phyloP scores from a whole-genome alignment of 768 basidiomycete species.

The Tephrocybe sp. region DNA sequence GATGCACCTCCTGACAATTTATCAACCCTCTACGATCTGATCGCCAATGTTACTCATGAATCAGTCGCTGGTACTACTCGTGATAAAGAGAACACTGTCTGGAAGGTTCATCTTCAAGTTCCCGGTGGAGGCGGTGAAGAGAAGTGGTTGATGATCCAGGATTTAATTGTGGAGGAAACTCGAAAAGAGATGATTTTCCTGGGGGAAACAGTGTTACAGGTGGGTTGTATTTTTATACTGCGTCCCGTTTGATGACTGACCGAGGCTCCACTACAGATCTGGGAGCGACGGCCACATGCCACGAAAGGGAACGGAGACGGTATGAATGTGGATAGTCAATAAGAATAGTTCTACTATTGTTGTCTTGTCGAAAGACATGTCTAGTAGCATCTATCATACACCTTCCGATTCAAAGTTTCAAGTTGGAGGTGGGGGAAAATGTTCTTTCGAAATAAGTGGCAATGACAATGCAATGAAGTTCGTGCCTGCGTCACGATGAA shows the following conservation, averaged over 20 bases:
- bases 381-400: background rate
- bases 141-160: constrained; percentile 96
- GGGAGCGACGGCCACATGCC: constrained; percentile 50
- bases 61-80: constrained; percentile 94
- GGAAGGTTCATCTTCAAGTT: constrained; percentile 87
- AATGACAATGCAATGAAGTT: too few relatives aligned
- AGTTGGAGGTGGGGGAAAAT: too few relatives aligned
- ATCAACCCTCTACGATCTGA: constrained; percentile 84
- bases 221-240: constrained; percentile 25
- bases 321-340: constrained; percentile 30
- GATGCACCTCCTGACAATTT: constrained; percentile 60
- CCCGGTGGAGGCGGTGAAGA: constrained; percentile 77
- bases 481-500: too few relatives aligned
- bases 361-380: background rate
- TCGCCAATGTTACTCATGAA: constrained; percentile 94
- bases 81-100: constrained; percentile 87
- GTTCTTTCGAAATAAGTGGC: too few relatives aligned
- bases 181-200: constrained; percentile 97
- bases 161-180: constrained; percentile 95
- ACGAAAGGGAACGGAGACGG: constrained; percentile 21
- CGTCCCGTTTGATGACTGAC: constrained; percentile 3
- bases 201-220: constrained; percentile 96
- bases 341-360: constrained; percentile 5
- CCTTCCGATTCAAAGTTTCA: background rate
- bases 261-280: constrained; percentile 42